Evolutionary conservation across 202 grass and related monocot genomes (phyloP), one percentile per base, ranked within the genome.

Genomic region (Carex arenaria): DNA sequence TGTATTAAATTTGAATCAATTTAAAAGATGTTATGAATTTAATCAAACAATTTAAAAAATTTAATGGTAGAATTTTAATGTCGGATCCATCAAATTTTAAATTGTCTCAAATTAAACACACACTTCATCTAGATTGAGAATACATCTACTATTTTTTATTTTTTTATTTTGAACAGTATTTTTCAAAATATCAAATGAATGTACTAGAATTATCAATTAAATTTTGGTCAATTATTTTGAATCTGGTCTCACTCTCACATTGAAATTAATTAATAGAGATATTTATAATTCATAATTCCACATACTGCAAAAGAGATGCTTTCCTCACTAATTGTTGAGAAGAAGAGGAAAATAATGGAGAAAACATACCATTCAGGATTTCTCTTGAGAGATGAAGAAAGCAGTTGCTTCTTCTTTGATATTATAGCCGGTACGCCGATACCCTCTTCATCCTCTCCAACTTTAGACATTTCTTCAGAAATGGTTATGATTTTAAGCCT

Each of bases 381-480:
- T 69, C 88, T 92, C 87, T 89, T 92, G 87, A 89, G 90, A 20
- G 88, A 82, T 64, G 93, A 83, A n/a, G 88, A 90, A 32, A 89
- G 45, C 28, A 89, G 64, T 79, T 83, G 88, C 7, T 85, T 56
- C 81, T 87, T 72, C 63, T 66, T 86, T n/a, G 84, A 67, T 64
- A 84, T 86, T 30, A 80, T 23, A 84, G 61, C 31, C 69, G 77
- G 67, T 31, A 72, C 23, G 10, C 56, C 17, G n/a, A 65, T n/a
- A 81, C 69, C 40, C 34, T 67, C 83, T 82, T 74, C 88, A 87
- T 92, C 80, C 32, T 9, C 67, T 55, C 53, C 64, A 40, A 63
- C 23, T 77, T 51, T 70, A 17, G 75, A 14, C 83, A 86, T 89
- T 86, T n/a, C 45, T 85, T 28, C 28, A 65, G 83, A 61, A 73